Conservation (phyloP, 2,329 filamentous ascomycete genomes). For the Talaromyces sp. region DNA sequence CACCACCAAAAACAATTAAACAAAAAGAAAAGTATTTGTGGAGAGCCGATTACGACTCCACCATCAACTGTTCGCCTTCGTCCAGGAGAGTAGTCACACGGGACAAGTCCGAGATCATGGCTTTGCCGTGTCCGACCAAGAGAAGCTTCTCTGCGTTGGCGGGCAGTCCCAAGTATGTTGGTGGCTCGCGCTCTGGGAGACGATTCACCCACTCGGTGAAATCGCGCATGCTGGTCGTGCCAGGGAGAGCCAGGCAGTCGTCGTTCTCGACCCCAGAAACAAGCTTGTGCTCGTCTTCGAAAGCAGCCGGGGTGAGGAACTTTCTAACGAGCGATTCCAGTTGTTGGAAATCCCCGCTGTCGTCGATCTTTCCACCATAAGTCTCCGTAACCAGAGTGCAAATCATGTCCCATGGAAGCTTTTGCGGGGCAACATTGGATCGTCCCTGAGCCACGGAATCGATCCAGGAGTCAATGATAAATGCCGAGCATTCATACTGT, state of each 20-base stretch:
- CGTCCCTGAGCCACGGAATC: slow-evolving; percentile 75
- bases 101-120: slow-evolving; percentile 77
- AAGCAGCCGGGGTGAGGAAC: slow-evolving; percentile 81
- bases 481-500: slow-evolving; percentile 93
- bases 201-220: slow-evolving; percentile 89
- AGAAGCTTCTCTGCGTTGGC: slow-evolving; percentile 95
- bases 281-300: slow-evolving; percentile 86
- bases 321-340: slow-evolving; percentile 68
- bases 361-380: slow-evolving; percentile 96
- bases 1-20: neutral
- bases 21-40: slow-evolving; percentile 3
- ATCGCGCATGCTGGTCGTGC: slow-evolving; percentile 74
- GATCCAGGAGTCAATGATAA: slow-evolving; percentile 93
- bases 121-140: slow-evolving; percentile 78
- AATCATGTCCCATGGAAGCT: slow-evolving; percentile 96
- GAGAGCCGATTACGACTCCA: slow-evolving; percentile 45
- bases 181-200: slow-evolving; percentile 90
- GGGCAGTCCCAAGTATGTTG: slow-evolving; percentile 87
- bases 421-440: slow-evolving; percentile 87
- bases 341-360: slow-evolving; percentile 74
- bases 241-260: slow-evolving; percentile 66
- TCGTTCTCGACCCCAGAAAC: slow-evolving; percentile 62
- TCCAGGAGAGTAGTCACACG: slow-evolving; percentile 84
- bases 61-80: slow-evolving; percentile 87
- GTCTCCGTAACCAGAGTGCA: slow-evolving; percentile 86